Evolutionary conservation across 495 filamentous ascomycete species (phyloP).

Genomic region (Astrothelium subdiscretum): DNA sequence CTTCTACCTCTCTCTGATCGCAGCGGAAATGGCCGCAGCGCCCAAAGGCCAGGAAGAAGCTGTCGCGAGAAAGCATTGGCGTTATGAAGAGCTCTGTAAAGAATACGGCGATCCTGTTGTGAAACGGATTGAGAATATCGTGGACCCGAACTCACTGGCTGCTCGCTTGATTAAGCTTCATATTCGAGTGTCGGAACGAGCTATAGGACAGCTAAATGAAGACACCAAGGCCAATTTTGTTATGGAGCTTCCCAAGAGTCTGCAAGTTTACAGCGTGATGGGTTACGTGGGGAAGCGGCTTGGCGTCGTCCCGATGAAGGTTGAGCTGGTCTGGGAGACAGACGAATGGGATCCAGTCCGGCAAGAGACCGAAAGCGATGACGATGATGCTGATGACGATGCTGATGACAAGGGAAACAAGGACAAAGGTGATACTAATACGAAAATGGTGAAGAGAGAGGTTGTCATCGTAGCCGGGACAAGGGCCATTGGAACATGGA

Average conservation of each 20-base stretch:
- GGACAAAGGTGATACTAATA: slow-evolving; percentile 20
- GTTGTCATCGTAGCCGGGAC: slow-evolving; percentile 73
- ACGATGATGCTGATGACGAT: slow-evolving; percentile 45
- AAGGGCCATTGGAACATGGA: slow-evolving; percentile 66
- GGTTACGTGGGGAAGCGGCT: slow-evolving; percentile 65
- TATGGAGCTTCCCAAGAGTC: slow-evolving; percentile 55
- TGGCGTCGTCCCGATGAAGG: slow-evolving; percentile 45
- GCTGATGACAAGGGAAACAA: slow-evolving; percentile 39
- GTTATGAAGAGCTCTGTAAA: slow-evolving; percentile 63
- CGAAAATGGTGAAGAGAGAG: slow-evolving; percentile 54
- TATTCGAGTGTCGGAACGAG: slow-evolving; percentile 38
- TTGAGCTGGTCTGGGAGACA: slow-evolving; percentile 68
- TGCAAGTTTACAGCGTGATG: slow-evolving; percentile 71
- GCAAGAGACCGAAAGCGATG: slow-evolving; percentile 44
- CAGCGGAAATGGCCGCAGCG: slow-evolving; percentile 53
- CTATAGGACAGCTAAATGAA: slow-evolving; percentile 22
- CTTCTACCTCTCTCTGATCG: slow-evolving; percentile 80
- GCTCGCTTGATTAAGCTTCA: slow-evolving; percentile 56
- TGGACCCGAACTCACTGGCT: slow-evolving; percentile 60
- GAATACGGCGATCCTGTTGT: slow-evolving; percentile 55
- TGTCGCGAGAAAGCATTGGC: slow-evolving; percentile 49
- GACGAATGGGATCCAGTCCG: slow-evolving; percentile 69
- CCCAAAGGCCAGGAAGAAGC: slow-evolving; percentile 40
- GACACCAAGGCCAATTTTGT: background rate
- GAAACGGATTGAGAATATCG: slow-evolving; percentile 29